phyloP scores from a whole-genome alignment of 306 rosid genomes.

The Cicer chorassanicum region DNA sequence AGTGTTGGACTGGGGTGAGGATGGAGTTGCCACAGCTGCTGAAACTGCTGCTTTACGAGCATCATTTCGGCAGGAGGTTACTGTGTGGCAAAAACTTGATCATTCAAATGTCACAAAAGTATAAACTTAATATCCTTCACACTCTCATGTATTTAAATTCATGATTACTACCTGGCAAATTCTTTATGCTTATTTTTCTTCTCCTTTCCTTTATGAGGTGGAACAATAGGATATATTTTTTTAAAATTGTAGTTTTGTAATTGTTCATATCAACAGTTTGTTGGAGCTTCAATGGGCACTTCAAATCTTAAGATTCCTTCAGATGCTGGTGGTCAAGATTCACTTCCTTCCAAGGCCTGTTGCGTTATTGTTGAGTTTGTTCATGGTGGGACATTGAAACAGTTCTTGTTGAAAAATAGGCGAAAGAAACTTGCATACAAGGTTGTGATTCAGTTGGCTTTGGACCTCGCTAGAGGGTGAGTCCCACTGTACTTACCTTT shows the following conservation, averaged over 20 bases:
- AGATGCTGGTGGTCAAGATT: slow-evolving; percentile 41
- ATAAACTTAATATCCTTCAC: slow-evolving; percentile 43
- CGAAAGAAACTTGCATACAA: slow-evolving; percentile 67
- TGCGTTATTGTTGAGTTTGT: slow-evolving; percentile 79
- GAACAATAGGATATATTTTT: slow-evolving; percentile 13
- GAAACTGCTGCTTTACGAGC: slow-evolving; percentile 75
- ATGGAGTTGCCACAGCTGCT: slow-evolving; percentile 61
- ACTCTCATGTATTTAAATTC: slow-evolving; percentile 26
- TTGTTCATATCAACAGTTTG: slow-evolving; percentile 58
- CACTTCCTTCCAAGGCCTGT: slow-evolving; percentile 72
- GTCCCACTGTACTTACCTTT: slow-evolving; percentile 31
- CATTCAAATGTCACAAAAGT: slow-evolving; percentile 92
- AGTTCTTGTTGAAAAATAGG: slow-evolving; percentile 61
- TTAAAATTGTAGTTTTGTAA: background rate
- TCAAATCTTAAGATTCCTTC: slow-evolving; percentile 68
- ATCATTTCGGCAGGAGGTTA: slow-evolving; percentile 89
- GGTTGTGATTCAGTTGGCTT: slow-evolving; percentile 77
- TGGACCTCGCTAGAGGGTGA: slow-evolving; percentile 86
- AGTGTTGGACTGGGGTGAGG: slow-evolving; percentile 96
- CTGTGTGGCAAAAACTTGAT: slow-evolving; percentile 92
- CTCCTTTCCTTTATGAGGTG: background rate
- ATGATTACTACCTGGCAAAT: slow-evolving; percentile 12
- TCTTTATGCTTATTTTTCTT: background rate
- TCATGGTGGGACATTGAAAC: slow-evolving; percentile 78
- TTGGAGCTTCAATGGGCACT: slow-evolving; percentile 87